Evolutionary conservation across 441 rosid genomes (phyloP).

Genomic region (Brassica balearica): DNA sequence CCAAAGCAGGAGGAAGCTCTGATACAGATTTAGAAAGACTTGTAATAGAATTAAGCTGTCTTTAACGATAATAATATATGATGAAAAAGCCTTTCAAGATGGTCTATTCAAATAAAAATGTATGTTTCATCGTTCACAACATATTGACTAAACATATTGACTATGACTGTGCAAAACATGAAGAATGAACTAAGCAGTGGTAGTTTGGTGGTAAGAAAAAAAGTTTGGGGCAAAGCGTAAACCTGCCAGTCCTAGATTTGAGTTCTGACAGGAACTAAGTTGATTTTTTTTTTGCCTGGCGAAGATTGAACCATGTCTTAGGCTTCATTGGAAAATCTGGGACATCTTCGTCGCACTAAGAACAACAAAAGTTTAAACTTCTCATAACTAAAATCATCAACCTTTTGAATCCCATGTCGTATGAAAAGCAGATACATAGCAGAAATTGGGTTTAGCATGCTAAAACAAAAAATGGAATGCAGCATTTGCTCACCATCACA

Average conservation of each 20-base stretch:
- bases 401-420: not conserved
- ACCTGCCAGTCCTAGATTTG: not conserved
- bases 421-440: not conserved
- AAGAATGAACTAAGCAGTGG: not conserved
- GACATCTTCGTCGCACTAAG: not conserved
- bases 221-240: not conserved
- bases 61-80: not conserved
- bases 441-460: not conserved
- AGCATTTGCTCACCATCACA: not conserved
- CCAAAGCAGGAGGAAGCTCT: conserved; percentile 11
- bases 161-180: not conserved
- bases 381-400: not conserved
- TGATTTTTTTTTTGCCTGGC: not conserved
- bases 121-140: not conserved
- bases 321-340: not conserved
- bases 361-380: not conserved
- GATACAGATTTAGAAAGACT: not conserved
- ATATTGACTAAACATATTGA: not conserved
- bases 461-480: not conserved
- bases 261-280: not conserved
- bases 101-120: not conserved
- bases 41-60: not conserved
- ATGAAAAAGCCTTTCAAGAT: not conserved
- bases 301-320: not conserved
- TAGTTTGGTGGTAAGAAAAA: not conserved